Percentiles rank a stretch among this genome's conserved stretches.
These are phyloP conservation scores for Populus euphratica DNA, from an alignment of 345 rosid genomes.

Conservation along the genomic window DNA sequence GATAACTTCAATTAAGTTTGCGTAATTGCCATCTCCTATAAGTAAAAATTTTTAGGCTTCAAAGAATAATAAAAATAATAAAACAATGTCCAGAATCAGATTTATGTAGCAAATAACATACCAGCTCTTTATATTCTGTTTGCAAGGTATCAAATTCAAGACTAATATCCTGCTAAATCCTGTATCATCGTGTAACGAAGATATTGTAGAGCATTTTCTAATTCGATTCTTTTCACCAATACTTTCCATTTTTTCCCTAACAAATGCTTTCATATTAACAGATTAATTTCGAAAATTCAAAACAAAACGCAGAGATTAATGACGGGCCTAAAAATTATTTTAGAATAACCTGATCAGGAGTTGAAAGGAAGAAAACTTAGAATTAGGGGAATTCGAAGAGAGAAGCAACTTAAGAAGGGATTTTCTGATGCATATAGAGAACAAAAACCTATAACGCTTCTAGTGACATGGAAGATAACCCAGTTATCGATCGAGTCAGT, in stretches of 20 bases:
- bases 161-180: constrained; percentile 69
- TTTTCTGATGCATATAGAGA: constrained; percentile 96
- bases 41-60: constrained; percentile 31
- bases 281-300: not conserved
- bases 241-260: not conserved
- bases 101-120: constrained; percentile 32
- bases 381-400: not conserved
- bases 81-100: constrained; percentile 7
- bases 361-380: not conserved
- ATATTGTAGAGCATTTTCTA: not conserved
- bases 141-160: constrained; percentile 53
- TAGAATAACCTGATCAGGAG: not conserved
- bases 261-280: too few species aligned
- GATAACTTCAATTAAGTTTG: constrained; percentile 44
- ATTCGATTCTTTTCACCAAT: not conserved
- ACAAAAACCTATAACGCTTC: constrained; percentile 63
- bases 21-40: constrained; percentile 49
- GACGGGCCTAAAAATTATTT: too few species aligned
- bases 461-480: constrained; percentile 56
- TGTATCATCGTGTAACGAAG: constrained; percentile 17
- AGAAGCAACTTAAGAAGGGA: constrained; percentile 60
- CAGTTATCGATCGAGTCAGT: constrained; percentile 48
- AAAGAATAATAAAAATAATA: not conserved
- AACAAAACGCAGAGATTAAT: too few species aligned
- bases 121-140: constrained; percentile 56